These are phyloP conservation scores for Penicillium egyptiacum DNA, from an alignment of 495 filamentous ascomycete species.

Conservation along the genomic window DNA sequence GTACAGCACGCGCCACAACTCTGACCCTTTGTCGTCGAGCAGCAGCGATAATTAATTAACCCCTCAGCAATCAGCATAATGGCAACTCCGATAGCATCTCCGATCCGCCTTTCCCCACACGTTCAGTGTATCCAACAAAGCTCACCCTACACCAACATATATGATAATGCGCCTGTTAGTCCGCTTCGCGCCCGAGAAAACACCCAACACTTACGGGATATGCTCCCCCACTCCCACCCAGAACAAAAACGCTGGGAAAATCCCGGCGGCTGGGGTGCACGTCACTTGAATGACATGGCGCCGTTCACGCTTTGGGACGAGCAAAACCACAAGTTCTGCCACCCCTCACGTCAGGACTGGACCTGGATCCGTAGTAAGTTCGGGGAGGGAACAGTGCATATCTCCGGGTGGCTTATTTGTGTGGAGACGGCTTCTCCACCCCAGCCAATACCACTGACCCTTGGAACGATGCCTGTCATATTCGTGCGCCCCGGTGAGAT, in stretches of 20 bases:
- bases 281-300: slow-evolving; percentile 17
- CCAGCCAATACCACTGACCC: slow-evolving; percentile 28
- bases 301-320: slow-evolving; percentile 22
- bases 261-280: slow-evolving; percentile 17
- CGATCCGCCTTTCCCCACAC: no score
- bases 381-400: slow-evolving; percentile 18
- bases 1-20: no score
- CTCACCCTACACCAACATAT: no score
- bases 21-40: no score
- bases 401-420: slow-evolving; percentile 24
- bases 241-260: slow-evolving; percentile 17
- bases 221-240: slow-evolving; percentile 13
- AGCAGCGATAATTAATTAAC: no score
- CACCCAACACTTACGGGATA: not conserved
- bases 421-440: slow-evolving; percentile 28
- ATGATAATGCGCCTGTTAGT: not conserved
- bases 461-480: slow-evolving; percentile 29
- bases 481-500: slow-evolving; percentile 19
- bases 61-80: no score
- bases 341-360: slow-evolving; percentile 16
- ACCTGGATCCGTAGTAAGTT: slow-evolving; percentile 25
- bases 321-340: slow-evolving; percentile 10
- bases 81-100: no score
- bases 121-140: no score
- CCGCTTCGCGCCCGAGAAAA: not conserved